Conservation (phyloP, 371 early-diverging fungal species). For the Zopfochytrium polystomum region DNA sequence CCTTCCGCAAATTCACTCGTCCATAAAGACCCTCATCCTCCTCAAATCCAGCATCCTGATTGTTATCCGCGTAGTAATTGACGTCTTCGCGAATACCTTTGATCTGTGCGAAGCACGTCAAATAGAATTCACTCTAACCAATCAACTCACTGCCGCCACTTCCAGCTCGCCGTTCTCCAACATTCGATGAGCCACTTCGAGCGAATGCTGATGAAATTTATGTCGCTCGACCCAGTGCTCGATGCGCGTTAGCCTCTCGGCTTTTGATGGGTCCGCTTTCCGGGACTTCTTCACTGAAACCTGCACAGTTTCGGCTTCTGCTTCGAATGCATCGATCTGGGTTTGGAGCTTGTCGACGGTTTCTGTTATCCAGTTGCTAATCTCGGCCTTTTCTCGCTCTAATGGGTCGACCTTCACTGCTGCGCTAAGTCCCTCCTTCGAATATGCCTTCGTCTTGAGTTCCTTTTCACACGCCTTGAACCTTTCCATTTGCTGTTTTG, state of each 20-base stretch:
- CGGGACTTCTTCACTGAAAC: constrained; percentile 62
- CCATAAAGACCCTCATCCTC: constrained; percentile 93
- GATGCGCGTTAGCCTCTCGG: constrained; percentile 65
- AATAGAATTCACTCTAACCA: no score
- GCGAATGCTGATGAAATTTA: constrained; percentile 80
- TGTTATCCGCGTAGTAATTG: constrained; percentile 84
- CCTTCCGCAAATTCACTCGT: constrained; percentile 85
- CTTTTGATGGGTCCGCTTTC: constrained; percentile 69
- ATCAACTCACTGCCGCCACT: constrained; percentile 70
- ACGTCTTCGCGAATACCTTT: constrained; percentile 78
- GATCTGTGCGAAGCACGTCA: constrained; percentile 51
- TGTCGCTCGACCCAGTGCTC: constrained; percentile 77
- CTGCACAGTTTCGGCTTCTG: constrained; percentile 80
- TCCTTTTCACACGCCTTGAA: constrained; percentile 97
- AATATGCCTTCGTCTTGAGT: constrained; percentile 97
- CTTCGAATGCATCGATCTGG: constrained; percentile 87
- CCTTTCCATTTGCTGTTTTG: constrained; percentile 92
- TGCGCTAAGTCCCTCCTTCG: constrained; percentile 86
- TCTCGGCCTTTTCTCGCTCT: constrained; percentile 82
- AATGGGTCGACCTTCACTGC: constrained; percentile 85
- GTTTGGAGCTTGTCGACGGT: constrained; percentile 77
- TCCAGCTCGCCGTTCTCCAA: constrained; percentile 87
- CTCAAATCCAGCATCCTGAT: constrained; percentile 84
- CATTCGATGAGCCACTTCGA: constrained; percentile 87
- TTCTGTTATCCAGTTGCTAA: constrained; percentile 75